Percentiles rank a stretch among this genome's conserved stretches.
phyloP scores from a whole-genome alignment of 169 alveolate genomes.

The Amoebophrya sp. region DNA sequence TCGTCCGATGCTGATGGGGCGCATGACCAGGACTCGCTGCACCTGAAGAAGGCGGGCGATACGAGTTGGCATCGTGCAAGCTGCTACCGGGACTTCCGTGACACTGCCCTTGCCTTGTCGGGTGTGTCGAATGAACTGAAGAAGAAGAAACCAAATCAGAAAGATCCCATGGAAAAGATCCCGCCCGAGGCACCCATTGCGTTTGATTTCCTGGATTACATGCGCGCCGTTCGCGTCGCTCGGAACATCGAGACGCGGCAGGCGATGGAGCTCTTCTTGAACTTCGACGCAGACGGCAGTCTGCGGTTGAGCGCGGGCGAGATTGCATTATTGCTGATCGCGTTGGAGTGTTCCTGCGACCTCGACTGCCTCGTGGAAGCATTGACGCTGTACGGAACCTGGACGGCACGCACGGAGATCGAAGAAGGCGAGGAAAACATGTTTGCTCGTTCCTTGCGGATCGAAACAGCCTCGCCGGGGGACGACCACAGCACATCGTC shows the following conservation, averaged over 20 bases:
- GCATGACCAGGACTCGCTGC: neutral
- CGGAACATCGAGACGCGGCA: neutral
- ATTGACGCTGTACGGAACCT: neutral
- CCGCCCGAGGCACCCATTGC: neutral
- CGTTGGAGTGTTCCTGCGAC: neutral
- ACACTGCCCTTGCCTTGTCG: neutral
- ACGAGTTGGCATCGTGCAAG: neutral
- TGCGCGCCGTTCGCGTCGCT: neutral
- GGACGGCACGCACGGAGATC: neutral
- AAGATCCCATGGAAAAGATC: neutral
- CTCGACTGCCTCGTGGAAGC: neutral
- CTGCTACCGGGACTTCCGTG: neutral
- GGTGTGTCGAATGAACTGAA: neutral
- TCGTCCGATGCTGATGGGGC: neutral
- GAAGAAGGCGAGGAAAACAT: neutral
- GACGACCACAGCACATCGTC: no score
- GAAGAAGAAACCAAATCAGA: neutral
- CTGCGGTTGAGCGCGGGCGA: neutral
- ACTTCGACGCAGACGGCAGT: neutral
- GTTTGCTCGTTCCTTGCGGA: neutral
- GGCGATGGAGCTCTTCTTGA: neutral
- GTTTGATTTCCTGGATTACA: neutral
- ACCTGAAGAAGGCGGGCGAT: neutral
- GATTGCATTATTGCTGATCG: neutral
- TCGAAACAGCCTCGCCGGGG: no score